Conservation (phyloP, 768 basidiomycete genomes). For the Lactarius sp. region DNA sequence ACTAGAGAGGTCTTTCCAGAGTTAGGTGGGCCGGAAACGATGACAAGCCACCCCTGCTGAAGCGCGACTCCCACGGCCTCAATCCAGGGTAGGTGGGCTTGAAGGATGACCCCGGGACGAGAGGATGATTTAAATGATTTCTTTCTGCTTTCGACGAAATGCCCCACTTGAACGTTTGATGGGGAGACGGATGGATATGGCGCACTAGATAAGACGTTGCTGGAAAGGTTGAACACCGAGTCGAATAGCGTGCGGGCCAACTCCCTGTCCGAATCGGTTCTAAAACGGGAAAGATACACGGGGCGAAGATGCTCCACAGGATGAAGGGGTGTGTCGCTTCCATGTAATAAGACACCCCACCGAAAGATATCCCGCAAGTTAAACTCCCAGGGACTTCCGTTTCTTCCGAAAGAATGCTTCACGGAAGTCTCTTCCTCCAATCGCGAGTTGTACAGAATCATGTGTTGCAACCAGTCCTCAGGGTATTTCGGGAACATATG, state of each 20-base stretch:
- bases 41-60: slow-evolving; percentile 79
- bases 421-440: slow-evolving; percentile 64
- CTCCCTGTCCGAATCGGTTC: slow-evolving; percentile 60
- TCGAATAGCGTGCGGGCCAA: slow-evolving; percentile 52
- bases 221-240: slow-evolving; percentile 40
- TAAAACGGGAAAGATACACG: slow-evolving; percentile 84
- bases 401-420: slow-evolving; percentile 62
- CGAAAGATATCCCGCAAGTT: slow-evolving; percentile 92
- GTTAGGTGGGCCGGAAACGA: slow-evolving; percentile 68
- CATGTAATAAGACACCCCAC: slow-evolving; percentile 63
- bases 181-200: slow-evolving; percentile 45
- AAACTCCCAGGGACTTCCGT: slow-evolving; percentile 96
- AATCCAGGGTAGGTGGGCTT: slow-evolving; percentile 56
- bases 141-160: slow-evolving; percentile 40
- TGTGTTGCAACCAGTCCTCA: slow-evolving; percentile 49
- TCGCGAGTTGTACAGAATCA: slow-evolving; percentile 78
- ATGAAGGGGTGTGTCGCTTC: slow-evolving; percentile 35
- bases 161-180: slow-evolving; percentile 59
- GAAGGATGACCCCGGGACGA: slow-evolving; percentile 48
- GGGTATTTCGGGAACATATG: slow-evolving; percentile 64
- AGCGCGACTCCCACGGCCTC: slow-evolving; percentile 75
- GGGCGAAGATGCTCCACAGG: slow-evolving; percentile 62
- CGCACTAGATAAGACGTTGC: slow-evolving; percentile 26
- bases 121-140: slow-evolving; percentile 33
- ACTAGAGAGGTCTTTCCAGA: slow-evolving; percentile 80